These are phyloP conservation scores for Aechmea fasciata DNA, from an alignment of 176 grass and related monocot genomes.

Conservation along the genomic window DNA sequence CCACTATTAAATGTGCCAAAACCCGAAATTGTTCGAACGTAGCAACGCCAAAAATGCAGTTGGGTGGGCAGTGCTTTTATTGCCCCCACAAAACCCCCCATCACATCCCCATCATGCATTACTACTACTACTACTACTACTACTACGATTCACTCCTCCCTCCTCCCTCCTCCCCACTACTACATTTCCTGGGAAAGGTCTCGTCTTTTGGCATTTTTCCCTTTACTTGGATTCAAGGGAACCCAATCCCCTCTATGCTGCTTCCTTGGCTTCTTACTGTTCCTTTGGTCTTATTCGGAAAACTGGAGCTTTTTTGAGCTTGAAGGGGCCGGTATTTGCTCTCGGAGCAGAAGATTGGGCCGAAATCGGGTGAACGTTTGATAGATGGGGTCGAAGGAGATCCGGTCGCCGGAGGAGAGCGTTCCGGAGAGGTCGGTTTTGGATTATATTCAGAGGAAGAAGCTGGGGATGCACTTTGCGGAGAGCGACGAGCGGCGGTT, in stretches of 20 bases:
- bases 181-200: too few species aligned
- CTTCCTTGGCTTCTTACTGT: too few species aligned
- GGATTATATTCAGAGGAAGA: conserved; percentile 26
- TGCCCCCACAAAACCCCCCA: background rate
- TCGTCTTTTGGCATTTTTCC: too few species aligned
- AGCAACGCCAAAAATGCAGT: background rate
- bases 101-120: background rate
- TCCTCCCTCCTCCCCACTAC: background rate
- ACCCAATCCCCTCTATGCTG: too few species aligned
- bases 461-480: conserved; percentile 57
- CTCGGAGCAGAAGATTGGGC: background rate
- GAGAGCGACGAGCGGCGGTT: conserved; percentile 56
- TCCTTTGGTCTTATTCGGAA: too few species aligned
- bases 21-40: too few species aligned
- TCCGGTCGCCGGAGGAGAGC: conserved; percentile 35
- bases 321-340: background rate
- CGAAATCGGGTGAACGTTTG: background rate
- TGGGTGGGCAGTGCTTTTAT: conserved; percentile 3
- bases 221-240: too few species aligned
- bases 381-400: conserved; percentile 43
- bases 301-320: too few species aligned
- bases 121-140: background rate
- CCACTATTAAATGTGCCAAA: too few species aligned
- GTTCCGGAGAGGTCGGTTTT: background rate
- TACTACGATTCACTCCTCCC: background rate